Percentiles rank a stretch among this genome's conserved stretches.
Conservation (phyloP, 164 flowering plant species). For the Vitis riparia region DNA sequence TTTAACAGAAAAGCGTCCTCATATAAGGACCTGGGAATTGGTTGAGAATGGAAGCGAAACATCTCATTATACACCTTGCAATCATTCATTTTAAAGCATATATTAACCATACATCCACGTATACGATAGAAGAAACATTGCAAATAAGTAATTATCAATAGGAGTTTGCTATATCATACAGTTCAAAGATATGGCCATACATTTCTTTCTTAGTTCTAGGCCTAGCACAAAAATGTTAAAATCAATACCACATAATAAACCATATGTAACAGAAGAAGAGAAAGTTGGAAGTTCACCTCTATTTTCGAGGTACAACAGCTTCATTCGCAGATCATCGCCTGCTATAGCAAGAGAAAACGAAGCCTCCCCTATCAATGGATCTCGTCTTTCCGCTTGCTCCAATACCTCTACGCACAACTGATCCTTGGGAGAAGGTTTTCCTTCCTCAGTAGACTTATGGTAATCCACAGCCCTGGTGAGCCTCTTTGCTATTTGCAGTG, state of each 20-base stretch:
- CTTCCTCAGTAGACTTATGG: slow-evolving; percentile 49
- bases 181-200: no score
- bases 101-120: no score
- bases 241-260: background rate
- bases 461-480: slow-evolving; percentile 66
- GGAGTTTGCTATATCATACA: no score
- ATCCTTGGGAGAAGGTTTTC: slow-evolving; percentile 70
- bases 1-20: no score
- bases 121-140: no score
- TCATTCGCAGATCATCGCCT: slow-evolving; percentile 78
- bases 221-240: no score
- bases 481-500: slow-evolving; percentile 83
- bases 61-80: no score
- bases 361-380: slow-evolving; percentile 83
- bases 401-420: slow-evolving; percentile 82
- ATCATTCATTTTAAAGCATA: no score
- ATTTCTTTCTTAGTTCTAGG: no score
- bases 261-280: background rate
- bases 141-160: no score
- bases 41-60: no score
- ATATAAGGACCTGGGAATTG: no score
- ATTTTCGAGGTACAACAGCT: slow-evolving; percentile 79
- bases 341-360: slow-evolving; percentile 80
- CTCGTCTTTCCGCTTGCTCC: slow-evolving; percentile 92
- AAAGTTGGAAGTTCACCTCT: slow-evolving; percentile 59